Conservation (phyloP, 2,329 filamentous ascomycete genomes). For the Fusarium solani-melongenae region DNA sequence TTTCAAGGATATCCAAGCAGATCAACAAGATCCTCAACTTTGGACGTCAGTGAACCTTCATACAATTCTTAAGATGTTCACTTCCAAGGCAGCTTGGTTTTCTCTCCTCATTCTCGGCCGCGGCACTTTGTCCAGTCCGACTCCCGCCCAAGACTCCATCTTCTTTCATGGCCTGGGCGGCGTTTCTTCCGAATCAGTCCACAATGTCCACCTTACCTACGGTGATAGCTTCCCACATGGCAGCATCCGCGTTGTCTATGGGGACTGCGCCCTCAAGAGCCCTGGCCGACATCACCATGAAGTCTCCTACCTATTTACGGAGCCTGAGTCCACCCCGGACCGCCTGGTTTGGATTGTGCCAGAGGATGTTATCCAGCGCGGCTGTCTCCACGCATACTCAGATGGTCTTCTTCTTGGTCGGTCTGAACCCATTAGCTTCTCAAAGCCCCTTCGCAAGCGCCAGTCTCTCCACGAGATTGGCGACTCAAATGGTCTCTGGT, state of each 20-base stretch:
- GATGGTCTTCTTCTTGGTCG: neutral
- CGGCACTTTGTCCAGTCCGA: conserved; percentile 1
- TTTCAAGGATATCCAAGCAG: neutral
- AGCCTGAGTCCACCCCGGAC: neutral
- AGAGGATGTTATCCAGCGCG: neutral
- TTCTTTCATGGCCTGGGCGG: neutral
- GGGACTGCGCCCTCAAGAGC: neutral
- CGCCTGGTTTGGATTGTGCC: neutral
- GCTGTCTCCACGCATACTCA: neutral
- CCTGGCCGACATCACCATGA: neutral
- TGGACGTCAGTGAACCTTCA: conserved; percentile 38
- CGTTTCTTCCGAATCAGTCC: neutral
- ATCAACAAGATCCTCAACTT: conserved; percentile 47
- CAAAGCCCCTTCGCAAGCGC: neutral
- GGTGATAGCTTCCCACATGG: neutral
- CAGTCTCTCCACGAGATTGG: neutral
- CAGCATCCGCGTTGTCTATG: neutral
- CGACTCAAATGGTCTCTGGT: neutral
- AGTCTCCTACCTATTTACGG: neutral
- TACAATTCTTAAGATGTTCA: neutral
- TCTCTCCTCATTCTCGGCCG: neutral
- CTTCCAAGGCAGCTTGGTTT: neutral
- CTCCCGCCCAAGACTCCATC: neutral
- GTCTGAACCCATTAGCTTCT: neutral
- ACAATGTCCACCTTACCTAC: neutral